Base-by-base conservation (phyloP, 140 eudicot species). In the Flaveria floridana region DNA sequence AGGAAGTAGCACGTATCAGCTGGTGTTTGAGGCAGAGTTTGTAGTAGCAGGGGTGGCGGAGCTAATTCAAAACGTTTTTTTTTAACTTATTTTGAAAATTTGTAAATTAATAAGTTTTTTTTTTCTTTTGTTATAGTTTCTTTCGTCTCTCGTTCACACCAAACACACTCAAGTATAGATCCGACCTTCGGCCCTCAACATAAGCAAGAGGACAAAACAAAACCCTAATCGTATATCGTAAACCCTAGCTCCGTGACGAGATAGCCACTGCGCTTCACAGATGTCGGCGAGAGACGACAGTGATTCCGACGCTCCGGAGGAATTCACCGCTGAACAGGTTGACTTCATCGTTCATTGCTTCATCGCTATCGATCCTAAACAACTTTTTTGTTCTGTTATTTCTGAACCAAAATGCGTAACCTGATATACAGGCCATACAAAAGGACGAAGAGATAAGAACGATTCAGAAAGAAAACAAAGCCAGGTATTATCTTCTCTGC, bases 281-380 rank as follows among this genome's bases (percentile, higher is more conserved):
- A 88, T 89, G 96, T 77, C 91, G 18, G 85, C 70, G 26, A 81
- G 87, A 80, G 91, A 76, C 57, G 90, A 78, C 7, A 82, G 87
- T 30, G 96, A 89, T 56, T 86, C 90, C 42, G 97, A 89, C 8
- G 98, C 95, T 42, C 98, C 98, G 0, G 98, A 92, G 71, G 98
- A 89, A 79, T 83, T 92, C 80, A 86, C 98, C 44, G 59, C 82
- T 41, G 73, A 86, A 67, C 90, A 92, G 86, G 98, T 92, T 44
- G 3, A 7, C 50, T 2, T 44, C 42, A 16, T 20, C 21, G 4
- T 15, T 59, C 61, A 30, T 67, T 30, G 4, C 14, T 53, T 34
- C 39, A 3, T 20, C 57, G 37, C 14, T 28, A 69, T 11, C 10
- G 3, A 25, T 2, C 0, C 2, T 3, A 70, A 67, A 26, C 37